Evolutionary conservation across 148 eudicot species (phyloP), one percentile per base, ranked within the genome.

Genomic region (Amaranthus cruentus): DNA sequence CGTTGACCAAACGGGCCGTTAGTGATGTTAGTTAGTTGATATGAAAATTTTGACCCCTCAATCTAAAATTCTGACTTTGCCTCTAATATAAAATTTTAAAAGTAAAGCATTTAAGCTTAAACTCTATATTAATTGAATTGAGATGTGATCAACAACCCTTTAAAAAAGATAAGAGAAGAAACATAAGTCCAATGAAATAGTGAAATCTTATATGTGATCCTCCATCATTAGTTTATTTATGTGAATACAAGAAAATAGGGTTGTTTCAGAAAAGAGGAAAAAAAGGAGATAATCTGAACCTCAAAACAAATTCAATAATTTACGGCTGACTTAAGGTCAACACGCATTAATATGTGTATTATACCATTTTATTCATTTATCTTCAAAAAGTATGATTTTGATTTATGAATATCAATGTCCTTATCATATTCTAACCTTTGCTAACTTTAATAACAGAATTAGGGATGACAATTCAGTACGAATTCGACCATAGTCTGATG

Each of bases 281-380:
- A n/a, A 15, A 15, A 12, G 6, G 62, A 58, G 38, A 12, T 5
- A n/a, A 13, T 58, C 62, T 58, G 14, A 48, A 3, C 1, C 50
- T n/a, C 4, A 48, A 28, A 21, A 49, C 13, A 48, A 48, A 48
- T 15, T 66, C 42, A 66, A 66, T 60, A 15, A n/a, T 7, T 7
- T 66, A 66, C 43, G 69, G 43, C 69, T 7, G 38, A 46, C 43
- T 15, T 6, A 8, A 7, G 69, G 69, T 66, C 69, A 48, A 66
- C 69, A 49, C 69, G 69, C 55, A 18, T 66, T 47, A 42, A 66
- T 48, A 66, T 15, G 0, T 13, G 9, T 12, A 61, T 13, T 1
- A 47, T 1, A 47, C 6, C 53, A 65, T 47, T 47, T 38, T 47
- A 47, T 3, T 51, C 68, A 9, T 5, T 28, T 28, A 28, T 28